Evolutionary conservation across 2,329 filamentous ascomycete genomes (phyloP), one percentile per base, ranked within the genome.

Genomic region (Macrophomina pseudophaseolina): DNA sequence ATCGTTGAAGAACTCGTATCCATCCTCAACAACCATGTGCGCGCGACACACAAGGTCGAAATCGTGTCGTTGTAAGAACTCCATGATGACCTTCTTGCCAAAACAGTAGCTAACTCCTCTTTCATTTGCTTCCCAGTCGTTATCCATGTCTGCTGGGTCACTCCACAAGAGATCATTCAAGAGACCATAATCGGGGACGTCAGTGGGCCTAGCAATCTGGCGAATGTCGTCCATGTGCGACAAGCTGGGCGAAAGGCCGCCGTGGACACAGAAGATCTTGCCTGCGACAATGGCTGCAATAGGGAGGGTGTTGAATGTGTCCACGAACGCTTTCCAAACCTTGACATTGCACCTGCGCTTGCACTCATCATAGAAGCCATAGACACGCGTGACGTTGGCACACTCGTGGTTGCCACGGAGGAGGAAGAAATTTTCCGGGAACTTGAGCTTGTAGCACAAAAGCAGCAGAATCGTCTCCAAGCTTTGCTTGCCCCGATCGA

Each of bases 11-110:
- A 99, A 99, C 75, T 99, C 95, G 80, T 99, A 99, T 11, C 95
- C 95, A 76, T 99, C 95, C 79, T 99, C 95, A 28, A 99, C 95
- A 63, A 99, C 95, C 95, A 98, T 98, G 81, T 99, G 95, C 58
- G 95, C 95, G 71, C 95, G 90, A 78, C 95, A 99, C 63, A 99
- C 94, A 60, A 99, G 83, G 78, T 99, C 95, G 77, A 99, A 98
- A 80, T 99, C 95, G 77, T 99, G 95, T 66, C 91, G 88, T 68
- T 93, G 90, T 70, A 99, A 82, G 78, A 99, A 99, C 73, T 98
- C 93, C 78, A 94, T 94, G 69, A 99, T 98, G 70, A 99, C 94
- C 75, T 96, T 95, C 80, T 98, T 98, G 56, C 94, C 94, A 76
- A 99, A 99, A 77, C 95, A 98, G 78, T 98, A 99, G 77, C 94